phyloP scores from a whole-genome alignment of 1,284 basidiomycete genomes.

The Psilocybe mexicana region DNA sequence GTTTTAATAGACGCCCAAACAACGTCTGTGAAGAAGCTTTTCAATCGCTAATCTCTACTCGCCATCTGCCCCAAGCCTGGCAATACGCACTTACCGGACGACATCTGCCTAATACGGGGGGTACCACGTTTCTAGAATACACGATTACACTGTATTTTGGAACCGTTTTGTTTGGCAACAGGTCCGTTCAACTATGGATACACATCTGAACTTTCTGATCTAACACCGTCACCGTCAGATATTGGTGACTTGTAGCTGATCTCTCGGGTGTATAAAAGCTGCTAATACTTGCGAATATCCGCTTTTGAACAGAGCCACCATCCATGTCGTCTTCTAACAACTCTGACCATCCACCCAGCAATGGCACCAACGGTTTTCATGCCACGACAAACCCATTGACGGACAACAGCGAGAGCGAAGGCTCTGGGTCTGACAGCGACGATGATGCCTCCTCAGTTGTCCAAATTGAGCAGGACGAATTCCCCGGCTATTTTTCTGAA shows the following conservation, averaged over 20 bases:
- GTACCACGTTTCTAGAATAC: conserved; percentile 9
- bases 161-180: conserved; percentile 14
- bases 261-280: conserved; percentile 13
- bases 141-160: background rate
- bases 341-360: background rate
- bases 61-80: background rate
- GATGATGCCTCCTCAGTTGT: conserved; percentile 22
- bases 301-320: conserved; percentile 6
- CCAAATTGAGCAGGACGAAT: conserved; percentile 45
- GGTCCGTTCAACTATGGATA: conserved; percentile 11
- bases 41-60: background rate
- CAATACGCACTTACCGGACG: background rate
- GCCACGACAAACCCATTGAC: background rate
- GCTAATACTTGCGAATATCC: conserved; percentile 1
- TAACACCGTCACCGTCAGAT: conserved; percentile 14
- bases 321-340: conserved; percentile 10
- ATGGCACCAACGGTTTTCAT: background rate
- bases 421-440: conserved; percentile 18
- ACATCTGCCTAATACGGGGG: conserved; percentile 2
- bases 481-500: conserved; percentile 58
- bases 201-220: conserved; percentile 12
- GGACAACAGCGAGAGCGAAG: conserved; percentile 8
- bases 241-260: conserved; percentile 4
- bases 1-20: conserved; percentile 14
- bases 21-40: background rate